Conservation (phyloP, 768 basidiomycete genomes). For the Trametopsis cervina region DNA sequence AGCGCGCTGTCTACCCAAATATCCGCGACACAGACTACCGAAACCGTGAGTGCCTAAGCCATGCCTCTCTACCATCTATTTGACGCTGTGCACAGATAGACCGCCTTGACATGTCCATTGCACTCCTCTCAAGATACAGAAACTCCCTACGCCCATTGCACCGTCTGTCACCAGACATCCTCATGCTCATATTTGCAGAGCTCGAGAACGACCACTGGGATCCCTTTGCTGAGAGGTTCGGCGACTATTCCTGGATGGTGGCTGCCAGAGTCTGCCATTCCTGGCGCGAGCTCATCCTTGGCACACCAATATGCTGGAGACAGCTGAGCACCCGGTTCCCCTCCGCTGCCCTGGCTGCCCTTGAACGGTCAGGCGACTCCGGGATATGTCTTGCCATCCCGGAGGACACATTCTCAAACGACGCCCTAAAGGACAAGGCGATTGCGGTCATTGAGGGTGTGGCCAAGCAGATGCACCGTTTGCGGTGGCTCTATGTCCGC, state of each 20-base stretch:
- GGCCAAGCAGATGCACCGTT: constrained; percentile 15
- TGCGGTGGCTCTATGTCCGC: constrained; percentile 20
- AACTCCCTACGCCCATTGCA: constrained; percentile 21
- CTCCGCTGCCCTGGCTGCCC: constrained; percentile 17
- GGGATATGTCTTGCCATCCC: constrained; percentile 20
- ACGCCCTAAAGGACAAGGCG: constrained; percentile 5
- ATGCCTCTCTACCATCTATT: not conserved
- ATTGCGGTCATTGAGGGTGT: constrained; percentile 15
- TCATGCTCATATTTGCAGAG: constrained; percentile 18
- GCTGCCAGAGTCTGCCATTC: constrained; percentile 21
- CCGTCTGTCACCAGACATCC: constrained; percentile 20
- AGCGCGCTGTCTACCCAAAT: not conserved
- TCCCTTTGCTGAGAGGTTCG: constrained; percentile 15
- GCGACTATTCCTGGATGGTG: constrained; percentile 17
- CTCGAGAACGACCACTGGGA: constrained; percentile 13
- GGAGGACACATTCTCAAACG: not conserved
- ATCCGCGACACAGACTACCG: not conserved
- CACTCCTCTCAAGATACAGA: constrained; percentile 21
- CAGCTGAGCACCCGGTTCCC: constrained; percentile 21
- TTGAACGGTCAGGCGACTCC: constrained; percentile 22
- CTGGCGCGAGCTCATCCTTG: constrained; percentile 20
- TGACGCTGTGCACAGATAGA: constrained; percentile 13
- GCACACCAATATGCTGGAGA: constrained; percentile 19
- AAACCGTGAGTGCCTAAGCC: constrained; percentile 3
- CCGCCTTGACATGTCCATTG: constrained; percentile 18